Conservation (phyloP, 805 yeast species). For the Hanseniaspora clermontiae region DNA sequence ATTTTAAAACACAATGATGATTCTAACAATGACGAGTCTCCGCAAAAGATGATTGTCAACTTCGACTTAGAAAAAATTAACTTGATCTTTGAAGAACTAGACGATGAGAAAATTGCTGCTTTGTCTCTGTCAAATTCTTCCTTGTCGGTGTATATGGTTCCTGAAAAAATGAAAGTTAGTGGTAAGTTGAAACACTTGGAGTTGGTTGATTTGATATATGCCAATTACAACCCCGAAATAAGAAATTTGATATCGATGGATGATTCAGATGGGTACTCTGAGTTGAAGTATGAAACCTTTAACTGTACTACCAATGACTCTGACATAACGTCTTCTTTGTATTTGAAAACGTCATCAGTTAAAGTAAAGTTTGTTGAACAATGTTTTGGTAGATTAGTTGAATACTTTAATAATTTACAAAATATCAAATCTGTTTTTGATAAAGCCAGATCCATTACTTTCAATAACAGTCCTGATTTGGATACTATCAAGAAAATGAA, state of each 20-base stretch:
- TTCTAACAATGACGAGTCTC: slow-evolving; percentile 41
- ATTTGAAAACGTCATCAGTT: slow-evolving; percentile 62
- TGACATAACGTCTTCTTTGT: slow-evolving; percentile 33
- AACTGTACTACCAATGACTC: slow-evolving; percentile 38
- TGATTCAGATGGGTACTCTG: slow-evolving; percentile 62
- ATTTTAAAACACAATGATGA: slow-evolving; percentile 54
- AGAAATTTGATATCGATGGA: slow-evolving; percentile 65
- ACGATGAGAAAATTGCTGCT: slow-evolving; percentile 61
- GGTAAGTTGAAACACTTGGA: slow-evolving; percentile 69
- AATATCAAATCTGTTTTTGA: slow-evolving; percentile 86
- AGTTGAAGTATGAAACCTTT: slow-evolving; percentile 70
- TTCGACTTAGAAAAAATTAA: slow-evolving; percentile 62
- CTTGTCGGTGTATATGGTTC: slow-evolving; percentile 50
- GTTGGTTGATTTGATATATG: slow-evolving; percentile 61
- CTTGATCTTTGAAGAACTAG: slow-evolving; percentile 60
- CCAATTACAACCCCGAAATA: slow-evolving; percentile 47
- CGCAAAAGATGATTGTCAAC: slow-evolving; percentile 60
- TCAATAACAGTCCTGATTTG: slow-evolving; percentile 61
- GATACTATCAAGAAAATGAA: slow-evolving; percentile 43
- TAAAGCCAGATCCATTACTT: slow-evolving; percentile 74
- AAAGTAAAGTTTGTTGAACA: slow-evolving; percentile 69
- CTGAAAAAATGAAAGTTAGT: slow-evolving; percentile 61
- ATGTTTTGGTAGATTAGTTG: slow-evolving; percentile 54
- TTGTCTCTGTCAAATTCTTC: slow-evolving; percentile 62
- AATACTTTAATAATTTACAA: slow-evolving; percentile 60